phyloP scores from a whole-genome alignment of 352 stramenopile genomes.

The Albugo candida region DNA sequence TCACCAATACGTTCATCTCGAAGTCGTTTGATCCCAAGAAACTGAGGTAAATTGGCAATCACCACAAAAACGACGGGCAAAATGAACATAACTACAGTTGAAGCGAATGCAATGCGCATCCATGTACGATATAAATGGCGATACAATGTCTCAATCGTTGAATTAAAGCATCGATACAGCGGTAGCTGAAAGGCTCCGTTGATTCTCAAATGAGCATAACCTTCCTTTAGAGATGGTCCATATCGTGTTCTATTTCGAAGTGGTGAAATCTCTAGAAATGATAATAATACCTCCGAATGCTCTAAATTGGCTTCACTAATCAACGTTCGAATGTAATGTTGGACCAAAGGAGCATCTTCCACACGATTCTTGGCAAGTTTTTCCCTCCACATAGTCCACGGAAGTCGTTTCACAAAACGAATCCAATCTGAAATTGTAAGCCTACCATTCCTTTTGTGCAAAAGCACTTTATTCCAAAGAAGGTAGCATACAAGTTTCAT shows the following conservation, averaged over 20 bases:
- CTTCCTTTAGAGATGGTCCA: conserved; percentile 63
- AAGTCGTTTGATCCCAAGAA: conserved; percentile 11
- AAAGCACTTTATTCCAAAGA: neutral
- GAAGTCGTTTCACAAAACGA: conserved; percentile 19
- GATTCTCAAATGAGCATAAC: conserved; percentile 79
- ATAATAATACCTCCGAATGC: conserved; percentile 57
- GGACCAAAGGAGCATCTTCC: conserved; percentile 40
- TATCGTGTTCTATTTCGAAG: conserved; percentile 53
- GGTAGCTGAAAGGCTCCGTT: conserved; percentile 72
- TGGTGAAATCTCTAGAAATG: conserved; percentile 63
- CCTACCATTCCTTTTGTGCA: no score
- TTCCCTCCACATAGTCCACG: conserved; percentile 66
- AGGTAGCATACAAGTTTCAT: conserved; percentile 12
- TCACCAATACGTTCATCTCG: neutral
- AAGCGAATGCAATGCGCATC: conserved; percentile 73
- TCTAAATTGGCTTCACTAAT: conserved; percentile 39
- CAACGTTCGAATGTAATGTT: conserved; percentile 49
- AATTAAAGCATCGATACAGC: conserved; percentile 71
- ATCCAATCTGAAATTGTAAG: conserved; percentile 11
- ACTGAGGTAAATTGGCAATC: conserved; percentile 40
- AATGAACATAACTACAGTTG: conserved; percentile 63
- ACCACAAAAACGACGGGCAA: conserved; percentile 53
- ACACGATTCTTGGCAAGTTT: conserved; percentile 58
- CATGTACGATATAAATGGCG: conserved; percentile 71
- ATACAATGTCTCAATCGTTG: conserved; percentile 62